Base-by-base conservation (phyloP, 371 early-diverging fungal genomes). In the Capillidium heterosporum region DNA sequence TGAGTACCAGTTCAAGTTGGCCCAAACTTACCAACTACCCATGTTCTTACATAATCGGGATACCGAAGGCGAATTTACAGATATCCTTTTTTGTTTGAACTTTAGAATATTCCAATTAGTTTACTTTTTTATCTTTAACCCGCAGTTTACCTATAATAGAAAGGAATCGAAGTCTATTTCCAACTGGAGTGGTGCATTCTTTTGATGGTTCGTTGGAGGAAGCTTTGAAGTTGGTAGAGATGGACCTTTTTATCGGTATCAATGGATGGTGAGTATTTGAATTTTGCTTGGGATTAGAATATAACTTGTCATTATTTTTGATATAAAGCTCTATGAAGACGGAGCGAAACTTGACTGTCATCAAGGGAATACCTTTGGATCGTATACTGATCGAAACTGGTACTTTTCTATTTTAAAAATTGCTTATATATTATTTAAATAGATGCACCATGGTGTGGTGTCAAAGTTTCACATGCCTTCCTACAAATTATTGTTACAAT, bases 401-500 rank as follows among this genome's bases (percentile, higher is more conserved):
- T 71, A 61, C 39, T 23, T 56, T 35, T 35, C 28, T 43, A 10
- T 41, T n/a, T 7, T 49, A n/a, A 32, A 35, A 44, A 46, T n/a
- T 24, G 27, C 32, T 28, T 8, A 42, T 19, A 17, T 17, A 1
- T 57, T n/a, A 46, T 13, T 21, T 46, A 11, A 23, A 29, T 47
- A 63, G 94, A 93, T 74, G 87, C 85, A 5, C 95, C 95, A 11
- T 94, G 89, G 82, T 98, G 98, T 66, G 83, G 85, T 5, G 89
- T 89, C 0, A 94, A 94, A 63, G 87, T 89, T 2, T 84, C 88
- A 1, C 73, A 67, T 63, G 66, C 73, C 51, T n/a, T n/a, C n/a
- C n/a, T n/a, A n/a, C n/a, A n/a, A n/a, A n/a, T n/a, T n/a, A n/a
- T n/a, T n/a, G n/a, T n/a, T n/a, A n/a, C n/a, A n/a, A 74, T 81